Percentiles rank a stretch among this genome's conserved stretches.
Conservation (phyloP, 352 stramenopile species). For the Globisporangium spinosum region DNA sequence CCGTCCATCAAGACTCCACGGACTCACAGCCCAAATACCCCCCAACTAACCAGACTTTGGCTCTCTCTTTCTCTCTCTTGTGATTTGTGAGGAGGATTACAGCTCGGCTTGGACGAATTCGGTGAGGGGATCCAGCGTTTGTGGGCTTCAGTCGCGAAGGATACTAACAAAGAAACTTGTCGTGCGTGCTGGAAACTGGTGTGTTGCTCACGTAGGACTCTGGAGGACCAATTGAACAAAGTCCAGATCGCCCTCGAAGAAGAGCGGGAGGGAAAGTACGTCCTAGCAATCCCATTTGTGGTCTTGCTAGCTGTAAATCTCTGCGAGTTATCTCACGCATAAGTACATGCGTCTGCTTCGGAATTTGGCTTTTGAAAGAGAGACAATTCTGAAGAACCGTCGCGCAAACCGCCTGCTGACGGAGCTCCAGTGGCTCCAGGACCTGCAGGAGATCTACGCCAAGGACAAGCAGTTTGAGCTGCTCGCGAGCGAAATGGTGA, state of each 20-base stretch:
- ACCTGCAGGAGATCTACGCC: conserved; percentile 76
- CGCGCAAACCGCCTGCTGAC: conserved; percentile 64
- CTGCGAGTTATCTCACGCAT: not conserved
- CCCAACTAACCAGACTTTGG: not conserved
- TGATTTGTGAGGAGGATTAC: not conserved
- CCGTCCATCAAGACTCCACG: not conserved
- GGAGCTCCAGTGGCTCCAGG: conserved; percentile 67
- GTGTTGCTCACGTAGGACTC: conserved; percentile 20
- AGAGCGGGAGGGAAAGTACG: conserved; percentile 67
- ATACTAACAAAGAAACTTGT: not conserved
- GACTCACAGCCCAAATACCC: not conserved
- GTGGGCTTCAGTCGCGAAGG: not conserved
- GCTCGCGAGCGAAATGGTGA: conserved; percentile 55
- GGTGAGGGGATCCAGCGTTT: conserved; percentile 18
- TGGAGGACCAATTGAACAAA: conserved; percentile 71
- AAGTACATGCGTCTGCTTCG: not conserved
- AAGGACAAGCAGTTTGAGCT: conserved; percentile 75
- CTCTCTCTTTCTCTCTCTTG: not conserved
- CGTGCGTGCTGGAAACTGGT: not conserved
- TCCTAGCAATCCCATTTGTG: not conserved
- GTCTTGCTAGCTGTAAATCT: no score
- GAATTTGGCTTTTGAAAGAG: conserved; percentile 25
- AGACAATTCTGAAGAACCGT: conserved; percentile 68
- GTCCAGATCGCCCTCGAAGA: conserved; percentile 59
- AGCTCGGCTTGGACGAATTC: conserved; percentile 67